Evolutionary conservation across 2,329 filamentous ascomycete species (phyloP), one percentile per base, ranked within the genome.

Genomic region (Pseudogymnoascus sp.): DNA sequence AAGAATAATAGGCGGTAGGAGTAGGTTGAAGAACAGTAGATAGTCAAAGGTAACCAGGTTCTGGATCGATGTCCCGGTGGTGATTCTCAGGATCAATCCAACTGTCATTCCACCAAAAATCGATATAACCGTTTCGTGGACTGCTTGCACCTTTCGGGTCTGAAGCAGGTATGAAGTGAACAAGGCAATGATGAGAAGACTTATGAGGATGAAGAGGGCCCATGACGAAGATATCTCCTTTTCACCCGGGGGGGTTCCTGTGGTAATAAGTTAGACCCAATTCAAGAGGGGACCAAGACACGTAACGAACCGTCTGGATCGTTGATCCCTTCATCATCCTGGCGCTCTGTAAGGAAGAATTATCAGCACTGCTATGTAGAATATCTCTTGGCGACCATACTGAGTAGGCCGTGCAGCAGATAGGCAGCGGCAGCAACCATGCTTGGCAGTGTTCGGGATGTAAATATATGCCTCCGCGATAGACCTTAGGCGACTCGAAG

Each of bases 21-120:
- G 85, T 50, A 99, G 84, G 75, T 99, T 99, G 81, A 99, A 99
- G 81, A 99, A 99, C 80, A 97, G 96, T 73, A 97, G 92, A 74
- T 97, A 97, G 78, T 97, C 89, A 80, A 99, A 99, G 75, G 88
- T 96, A 71, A 99, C 92, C 66, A 90, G 86, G 72, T 90, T 89
- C 74, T 92, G 88, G 69, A 99, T 92, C 65, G 88, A 90, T 65
- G 90, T 87, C 66, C 88, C 87, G 59, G 88, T 87, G 43, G 86
- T 90, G 65, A 97, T 78, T 70, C 94, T 85, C 62, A 99, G 86
- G 63, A 96, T 83, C 69, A 99, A 79, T 5, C 94, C 94, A 63
- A 99, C 91, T 62, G 92, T 88, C 94, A 97, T 97, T 92, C 92
- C 92, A 62, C 92, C 92, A 78, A 99, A 97, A 73, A 99, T 99